Evolutionary conservation across 805 yeast species (phyloP).

Genomic region (Lipomyces sp.): DNA sequence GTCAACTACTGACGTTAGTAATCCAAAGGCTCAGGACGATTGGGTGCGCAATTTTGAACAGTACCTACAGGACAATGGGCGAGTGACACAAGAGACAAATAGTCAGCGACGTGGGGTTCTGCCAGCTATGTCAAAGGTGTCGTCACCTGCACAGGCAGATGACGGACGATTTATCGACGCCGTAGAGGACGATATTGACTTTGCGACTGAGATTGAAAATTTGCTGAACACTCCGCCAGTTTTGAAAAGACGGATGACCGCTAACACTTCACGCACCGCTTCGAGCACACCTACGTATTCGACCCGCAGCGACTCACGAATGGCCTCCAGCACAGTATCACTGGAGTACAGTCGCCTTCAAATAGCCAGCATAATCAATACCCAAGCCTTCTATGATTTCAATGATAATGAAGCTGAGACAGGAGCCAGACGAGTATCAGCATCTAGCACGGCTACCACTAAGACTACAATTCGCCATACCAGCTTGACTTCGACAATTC

Average conservation of each 20-base stretch:
- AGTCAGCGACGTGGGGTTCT: background rate
- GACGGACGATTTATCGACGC: constrained; percentile 30
- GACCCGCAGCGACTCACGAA: background rate
- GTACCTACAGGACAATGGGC: constrained; percentile 8
- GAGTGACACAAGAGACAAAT: background rate
- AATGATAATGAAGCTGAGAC: background rate
- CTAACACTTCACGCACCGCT: background rate
- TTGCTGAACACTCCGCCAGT: constrained; percentile 33
- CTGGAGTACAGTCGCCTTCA: constrained; percentile 20
- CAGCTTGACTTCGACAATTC: background rate
- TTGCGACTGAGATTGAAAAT: constrained; percentile 28
- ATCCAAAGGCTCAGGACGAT: constrained; percentile 12
- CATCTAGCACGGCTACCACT: constrained; percentile 19
- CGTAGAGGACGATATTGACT: constrained; percentile 22
- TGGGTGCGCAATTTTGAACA: constrained; percentile 28
- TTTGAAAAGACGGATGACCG: constrained; percentile 12
- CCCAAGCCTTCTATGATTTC: constrained; percentile 20
- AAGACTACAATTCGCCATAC: constrained; percentile 24
- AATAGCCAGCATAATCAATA: constrained; percentile 14
- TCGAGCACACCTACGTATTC: constrained; percentile 1
- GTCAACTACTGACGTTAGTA: constrained; percentile 4
- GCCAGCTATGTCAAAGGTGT: background rate
- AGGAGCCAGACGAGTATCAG: constrained; percentile 6
- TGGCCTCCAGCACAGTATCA: constrained; percentile 3
- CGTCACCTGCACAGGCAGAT: background rate